Base-by-base conservation (phyloP, 768 basidiomycete genomes). In the Multifurca ochricompacta region DNA sequence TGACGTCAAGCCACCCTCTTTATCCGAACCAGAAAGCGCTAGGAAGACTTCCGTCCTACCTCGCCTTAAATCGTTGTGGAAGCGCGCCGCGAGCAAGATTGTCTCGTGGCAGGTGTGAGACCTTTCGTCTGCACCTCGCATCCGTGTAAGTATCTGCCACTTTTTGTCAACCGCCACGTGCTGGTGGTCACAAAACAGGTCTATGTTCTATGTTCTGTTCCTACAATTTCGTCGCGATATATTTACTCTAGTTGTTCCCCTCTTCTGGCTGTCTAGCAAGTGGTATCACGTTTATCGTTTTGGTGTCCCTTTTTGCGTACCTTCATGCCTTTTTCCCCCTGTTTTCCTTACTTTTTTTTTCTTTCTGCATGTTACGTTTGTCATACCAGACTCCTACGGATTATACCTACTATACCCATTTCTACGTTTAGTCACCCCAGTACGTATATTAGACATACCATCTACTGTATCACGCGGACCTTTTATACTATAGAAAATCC, bases 61-160 rank as follows among this genome's bases (percentile, higher is more conserved):
- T 27, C 43, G 23, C 25, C 31, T 56, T 19, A 56, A 56, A 39
- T 51, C 50, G 13, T 32, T 56, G 11, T 56, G 55, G 55, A 56
- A 56, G 55, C 55, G 55, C 13, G 55, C 50, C 25, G 25, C 50
- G 31, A 47, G 44, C 44, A 56, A 47, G 30, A 23, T 56, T 36
- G 27, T 23, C 37, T 21, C 44, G 39, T 39, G 55, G 39, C 32
- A 41, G 5, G 37, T n/a, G 28, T 56, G 50, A 56, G 31, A 19
- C 8, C 4, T 39, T 39, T 36, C 18, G 23, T 25, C 30, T 21
- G 16, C 42, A 36, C 13, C 27, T 10, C 41, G 32, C 47, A 30
- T 48, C 36, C 16, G 25, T 21, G 49, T 42, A 42, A n/a, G 48
- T 50, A 42, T 45, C 31, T 30, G 10, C 9, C 1, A 19, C 19